Conservation (phyloP, 192 early-diverging fungal genomes). For the Rhizophagus prolifer region DNA sequence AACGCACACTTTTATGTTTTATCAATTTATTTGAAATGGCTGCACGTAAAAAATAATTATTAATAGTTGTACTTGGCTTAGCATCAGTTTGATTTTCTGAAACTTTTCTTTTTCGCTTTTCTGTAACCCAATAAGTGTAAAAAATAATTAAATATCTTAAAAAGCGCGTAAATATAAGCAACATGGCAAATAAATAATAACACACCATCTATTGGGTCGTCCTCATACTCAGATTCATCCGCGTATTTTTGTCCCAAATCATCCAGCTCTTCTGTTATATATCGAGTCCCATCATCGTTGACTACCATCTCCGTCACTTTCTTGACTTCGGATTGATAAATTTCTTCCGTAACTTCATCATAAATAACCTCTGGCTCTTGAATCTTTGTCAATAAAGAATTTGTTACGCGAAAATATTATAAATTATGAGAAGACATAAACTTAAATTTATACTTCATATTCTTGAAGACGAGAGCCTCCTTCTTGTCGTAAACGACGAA, state of each 20-base stretch:
- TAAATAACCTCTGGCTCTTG: slow-evolving; percentile 48
- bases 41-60: neutral
- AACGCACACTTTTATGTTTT: neutral
- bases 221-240: slow-evolving; percentile 51
- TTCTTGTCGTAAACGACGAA: slow-evolving; percentile 2
- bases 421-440: neutral
- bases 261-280: slow-evolving; percentile 58
- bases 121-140: neutral
- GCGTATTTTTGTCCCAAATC: slow-evolving; percentile 47
- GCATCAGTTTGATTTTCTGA: neutral
- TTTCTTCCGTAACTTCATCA: slow-evolving; percentile 64
- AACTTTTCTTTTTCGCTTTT: slow-evolving; percentile 37
- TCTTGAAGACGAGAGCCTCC: slow-evolving; percentile 15
- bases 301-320: slow-evolving; percentile 52
- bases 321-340: slow-evolving; percentile 40
- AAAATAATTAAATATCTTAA: too few relatives aligned
- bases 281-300: slow-evolving; percentile 68
- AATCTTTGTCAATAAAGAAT: slow-evolving; percentile 27
- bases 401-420: neutral
- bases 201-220: slow-evolving; percentile 31
- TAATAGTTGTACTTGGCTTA: slow-evolving; percentile 24
- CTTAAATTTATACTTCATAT: slow-evolving; percentile 12
- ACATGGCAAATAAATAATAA: neutral
- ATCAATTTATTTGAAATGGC: neutral
- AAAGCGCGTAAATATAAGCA: neutral